Evolutionary conservation across 768 basidiomycete species (phyloP), one percentile per base, ranked within the genome.

Genomic region (Podaxis sp.): DNA sequence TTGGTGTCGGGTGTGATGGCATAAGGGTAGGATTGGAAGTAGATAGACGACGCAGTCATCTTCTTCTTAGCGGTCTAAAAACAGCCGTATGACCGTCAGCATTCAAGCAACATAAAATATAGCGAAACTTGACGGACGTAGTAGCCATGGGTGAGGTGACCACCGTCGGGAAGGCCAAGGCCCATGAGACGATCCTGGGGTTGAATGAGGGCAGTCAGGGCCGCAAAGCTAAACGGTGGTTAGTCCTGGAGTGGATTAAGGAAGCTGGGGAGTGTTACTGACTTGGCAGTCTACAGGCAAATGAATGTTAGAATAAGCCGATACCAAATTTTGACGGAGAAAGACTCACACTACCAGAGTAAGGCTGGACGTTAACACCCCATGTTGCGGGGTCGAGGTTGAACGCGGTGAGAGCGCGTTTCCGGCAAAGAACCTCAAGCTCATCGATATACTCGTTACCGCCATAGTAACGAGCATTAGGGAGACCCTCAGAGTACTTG

Each of bases 341-440:
- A 46, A 38, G 30, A 85, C 90, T 74, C 72, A 93, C 90, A 65
- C 87, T 89, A 63, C 93, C 93, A 69, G 95, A 97, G 79, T 99
- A 99, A 6, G 97, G 97, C 77, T 99, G 97, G 61, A 99, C 97
- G 73, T 99, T 99, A 77, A 99, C 95, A 68, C 96, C 96, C 97
- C 97, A 99, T 76, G 88, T 86, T 53, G 79, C 82, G 48, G 92
- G 86, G 79, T 98, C 95, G 67, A 98, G 91, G 83, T 93, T 87
- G 87, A 98, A 99, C 2, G 96, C 96, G 76, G 91, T 80, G 67
- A 99, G 86, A 36, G 97, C 97, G 71, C 97, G 94, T 78, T 95
- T 89, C 75, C 95, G 94, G 81, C 93, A 95, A 63, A 99, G 87
- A 64, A 85, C 77, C 79, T 99, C 97, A 71, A 99, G 90, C 74